Evolutionary conservation across 805 yeast species (phyloP).

Genomic region (Monosporozyma solicola): DNA sequence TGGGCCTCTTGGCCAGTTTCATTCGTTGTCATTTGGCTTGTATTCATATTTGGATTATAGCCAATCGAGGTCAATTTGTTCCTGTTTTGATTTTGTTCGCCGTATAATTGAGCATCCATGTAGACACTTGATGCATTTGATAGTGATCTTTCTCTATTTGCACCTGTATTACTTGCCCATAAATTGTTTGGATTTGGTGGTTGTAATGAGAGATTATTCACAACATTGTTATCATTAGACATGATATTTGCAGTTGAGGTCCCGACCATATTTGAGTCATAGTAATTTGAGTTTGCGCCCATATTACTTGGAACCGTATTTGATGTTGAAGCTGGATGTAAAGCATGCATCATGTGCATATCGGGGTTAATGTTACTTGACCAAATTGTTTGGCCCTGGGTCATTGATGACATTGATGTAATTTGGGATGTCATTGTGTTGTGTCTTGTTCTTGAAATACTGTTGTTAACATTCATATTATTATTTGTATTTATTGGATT

Average conservation of each 20-base stretch:
- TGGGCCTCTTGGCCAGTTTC: neutral
- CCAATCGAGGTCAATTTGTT: neutral
- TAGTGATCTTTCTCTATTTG: conserved; percentile 22
- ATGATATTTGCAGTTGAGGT: conserved; percentile 2
- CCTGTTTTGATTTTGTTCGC: conserved; percentile 6
- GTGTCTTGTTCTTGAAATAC: conserved; percentile 27
- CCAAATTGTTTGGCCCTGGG: conserved; percentile 19
- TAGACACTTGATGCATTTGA: conserved; percentile 30
- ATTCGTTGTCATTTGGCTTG: neutral
- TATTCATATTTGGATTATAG: conserved; percentile 10
- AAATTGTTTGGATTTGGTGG: conserved; percentile 1
- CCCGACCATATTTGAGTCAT: conserved; percentile 12
- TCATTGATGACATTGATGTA: conserved; percentile 25
- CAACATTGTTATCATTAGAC: neutral
- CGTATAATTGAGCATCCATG: conserved; percentile 24
- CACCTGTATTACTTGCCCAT: neutral
- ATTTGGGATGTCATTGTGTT: conserved; percentile 30
- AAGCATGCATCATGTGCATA: conserved; percentile 11
- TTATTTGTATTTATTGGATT: neutral
- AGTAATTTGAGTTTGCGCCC: conserved; percentile 8
- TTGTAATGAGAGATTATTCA: conserved; percentile 5
- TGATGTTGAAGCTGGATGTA: conserved; percentile 6
- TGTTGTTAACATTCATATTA: conserved; percentile 2
- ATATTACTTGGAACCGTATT: neutral
- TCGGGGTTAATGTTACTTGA: conserved; percentile 15